Evolutionary conservation across 352 stramenopile genomes (phyloP), one percentile per base, ranked within the genome.

Genomic region (Phytophthora meadii): DNA sequence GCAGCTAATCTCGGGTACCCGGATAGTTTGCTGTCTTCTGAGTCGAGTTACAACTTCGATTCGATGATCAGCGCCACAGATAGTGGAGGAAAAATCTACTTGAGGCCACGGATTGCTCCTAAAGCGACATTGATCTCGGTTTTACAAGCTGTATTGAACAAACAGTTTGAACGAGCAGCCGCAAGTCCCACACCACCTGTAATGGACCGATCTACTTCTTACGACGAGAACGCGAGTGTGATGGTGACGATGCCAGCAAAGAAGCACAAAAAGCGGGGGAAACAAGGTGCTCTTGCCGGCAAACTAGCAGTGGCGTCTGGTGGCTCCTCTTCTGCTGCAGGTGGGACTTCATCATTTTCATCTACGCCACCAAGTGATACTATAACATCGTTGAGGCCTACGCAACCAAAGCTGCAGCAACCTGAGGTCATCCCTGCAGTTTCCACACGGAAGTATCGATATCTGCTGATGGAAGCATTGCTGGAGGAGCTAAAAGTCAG

Each of bases 391-490:
- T 22, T 76, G 8, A 75, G 63, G 39, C 30, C 68, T 15, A 47
- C 46, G 4, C 76, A 84, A 44, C 39, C 65, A 24, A 83, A 72
- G 28, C 34, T 81, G 19, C 51, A 68, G n/a, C 53, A 68, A 25
- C 73, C 67, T 10, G 73, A 80, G 40, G 52, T 70, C 3, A 65
- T 65, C 4, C 74, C 74, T 8, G 54, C 57, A 17, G 46, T 71
- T 48, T 72, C 68, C 6, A 63, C 68, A 5, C 63, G 72, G 6
- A 89, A 86, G 51, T 81, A 91, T 66, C 80, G 82, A 1, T 89
- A 79, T 36, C 73, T 81, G 54, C 52, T 92, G 9, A 86, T 92
- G 68, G 82, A 92, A 32, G 66, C 81, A 5, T 61, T 92, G 27
- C 59, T 88, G 14, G 60, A 73, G 7, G 79, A 91, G 51, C 65